Evolutionary conservation across 139 green algal species (phyloP).

Genomic region (Chlamydomonas asymmetrica): DNA sequence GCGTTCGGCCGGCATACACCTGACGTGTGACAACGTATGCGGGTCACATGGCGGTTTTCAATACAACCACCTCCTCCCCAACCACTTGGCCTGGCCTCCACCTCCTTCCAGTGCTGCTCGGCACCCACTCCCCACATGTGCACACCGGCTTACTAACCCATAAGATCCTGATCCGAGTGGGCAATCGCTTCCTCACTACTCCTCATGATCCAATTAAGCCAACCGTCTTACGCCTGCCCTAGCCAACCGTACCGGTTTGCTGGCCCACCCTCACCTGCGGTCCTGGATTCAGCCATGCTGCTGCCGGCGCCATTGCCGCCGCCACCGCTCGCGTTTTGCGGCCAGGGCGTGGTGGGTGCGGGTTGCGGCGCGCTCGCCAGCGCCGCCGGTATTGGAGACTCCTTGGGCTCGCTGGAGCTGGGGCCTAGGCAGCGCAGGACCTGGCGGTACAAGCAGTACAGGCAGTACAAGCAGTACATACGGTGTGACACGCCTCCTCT

Average conservation of each 20-base stretch:
- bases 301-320: not conserved
- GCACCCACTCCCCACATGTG: no score
- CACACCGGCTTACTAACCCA: no score
- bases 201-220: no score
- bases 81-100: no score
- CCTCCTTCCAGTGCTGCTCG: no score
- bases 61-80: no score
- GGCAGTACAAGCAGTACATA: not conserved
- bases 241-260: slow-evolving; percentile 4
- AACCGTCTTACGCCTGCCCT: no score
- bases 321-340: not conserved
- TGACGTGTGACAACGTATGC: no score
- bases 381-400: slow-evolving; percentile 13
- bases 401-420: slow-evolving; percentile 26
- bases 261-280: not conserved
- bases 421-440: slow-evolving; percentile 35
- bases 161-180: no score
- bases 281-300: not conserved
- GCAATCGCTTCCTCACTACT: no score
- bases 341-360: not conserved
- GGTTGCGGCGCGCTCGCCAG: slow-evolving; percentile 40
- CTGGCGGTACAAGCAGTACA: slow-evolving; percentile 7
- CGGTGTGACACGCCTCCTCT: not conserved
- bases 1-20: no score
- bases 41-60: no score